Percentiles rank a stretch among this genome's conserved stretches.
phyloP scores from a whole-genome alignment of 148 eudicot species.

The Chenopodium formosanum region DNA sequence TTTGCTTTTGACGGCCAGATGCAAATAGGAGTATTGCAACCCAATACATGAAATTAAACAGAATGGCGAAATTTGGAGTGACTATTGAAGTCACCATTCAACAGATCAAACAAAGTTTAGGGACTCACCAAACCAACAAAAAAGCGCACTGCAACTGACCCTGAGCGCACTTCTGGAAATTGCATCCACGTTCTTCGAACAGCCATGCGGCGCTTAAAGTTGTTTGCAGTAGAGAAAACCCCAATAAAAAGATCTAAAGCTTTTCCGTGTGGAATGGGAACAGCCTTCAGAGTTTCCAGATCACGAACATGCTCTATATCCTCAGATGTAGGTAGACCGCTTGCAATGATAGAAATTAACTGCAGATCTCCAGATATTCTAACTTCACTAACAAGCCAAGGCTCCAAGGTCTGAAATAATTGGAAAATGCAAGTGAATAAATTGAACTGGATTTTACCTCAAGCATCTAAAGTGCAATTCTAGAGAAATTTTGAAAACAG shows the following conservation, averaged over 20 bases:
- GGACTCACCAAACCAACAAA: slow-evolving; percentile 95
- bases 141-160: slow-evolving; percentile 84
- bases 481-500: slow-evolving; percentile 16
- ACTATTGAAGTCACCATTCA: neutral
- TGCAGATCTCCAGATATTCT: slow-evolving; percentile 83
- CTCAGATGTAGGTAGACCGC: slow-evolving; percentile 92
- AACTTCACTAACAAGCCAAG: slow-evolving; percentile 91
- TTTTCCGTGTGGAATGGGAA: slow-evolving; percentile 47
- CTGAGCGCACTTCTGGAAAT: slow-evolving; percentile 76
- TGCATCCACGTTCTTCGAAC: slow-evolving; percentile 99
- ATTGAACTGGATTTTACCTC: neutral
- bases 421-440: slow-evolving; percentile 7
- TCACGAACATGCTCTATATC: slow-evolving; percentile 82
- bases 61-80: neutral
- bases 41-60: neutral
- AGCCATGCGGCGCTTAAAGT: slow-evolving; percentile 96
- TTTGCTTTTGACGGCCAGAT: neutral
- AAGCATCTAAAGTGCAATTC: slow-evolving; percentile 1
- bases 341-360: slow-evolving; percentile 71
- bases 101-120: neutral
- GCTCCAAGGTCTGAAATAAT: slow-evolving; percentile 73
- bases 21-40: neutral
- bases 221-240: slow-evolving; percentile 92
- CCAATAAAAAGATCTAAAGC: slow-evolving; percentile 72
- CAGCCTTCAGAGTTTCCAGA: slow-evolving; percentile 75